A percentile compares a stretch with the other conserved stretches of the same genome.
phyloP scores from a whole-genome alignment of 148 eudicot species.

The Nyssa sinensis region DNA sequence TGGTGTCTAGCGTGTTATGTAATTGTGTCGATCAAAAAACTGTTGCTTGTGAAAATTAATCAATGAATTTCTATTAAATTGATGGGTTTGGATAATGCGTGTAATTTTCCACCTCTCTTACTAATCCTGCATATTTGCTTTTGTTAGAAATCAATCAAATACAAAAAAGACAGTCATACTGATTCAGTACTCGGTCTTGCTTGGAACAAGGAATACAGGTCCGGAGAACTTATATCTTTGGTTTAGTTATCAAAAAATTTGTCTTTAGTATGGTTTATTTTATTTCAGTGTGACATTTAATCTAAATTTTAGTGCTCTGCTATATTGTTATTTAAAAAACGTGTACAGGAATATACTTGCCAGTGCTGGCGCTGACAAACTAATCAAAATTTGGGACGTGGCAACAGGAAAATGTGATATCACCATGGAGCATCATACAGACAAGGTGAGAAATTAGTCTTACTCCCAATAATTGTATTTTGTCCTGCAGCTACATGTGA shows the following conservation, averaged over 20 bases:
- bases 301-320: background rate
- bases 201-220: conserved; percentile 95
- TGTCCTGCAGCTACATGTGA: too few species aligned
- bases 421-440: conserved; percentile 92
- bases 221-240: too few species aligned
- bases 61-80: too few species aligned
- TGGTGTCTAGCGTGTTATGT: too few species aligned
- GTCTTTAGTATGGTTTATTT: background rate
- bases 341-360: conserved; percentile 79
- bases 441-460: conserved; percentile 55
- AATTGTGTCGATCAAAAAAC: too few species aligned
- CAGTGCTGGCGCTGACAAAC: conserved; percentile 93
- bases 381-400: conserved; percentile 93
- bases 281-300: background rate
- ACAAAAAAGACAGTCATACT: conserved; percentile 83
- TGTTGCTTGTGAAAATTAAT: too few species aligned
- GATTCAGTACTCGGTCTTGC: conserved; percentile 92
- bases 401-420: conserved; percentile 68
- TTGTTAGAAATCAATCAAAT: conserved; percentile 66
- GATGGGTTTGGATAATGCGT: too few species aligned
- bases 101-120: background rate
- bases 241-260: too few species aligned
- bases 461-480: too few species aligned
- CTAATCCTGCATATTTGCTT: background rate
- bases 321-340: conserved; percentile 9